Conservation (phyloP, 441 rosid genomes). For the Gossypium lobatum region DNA sequence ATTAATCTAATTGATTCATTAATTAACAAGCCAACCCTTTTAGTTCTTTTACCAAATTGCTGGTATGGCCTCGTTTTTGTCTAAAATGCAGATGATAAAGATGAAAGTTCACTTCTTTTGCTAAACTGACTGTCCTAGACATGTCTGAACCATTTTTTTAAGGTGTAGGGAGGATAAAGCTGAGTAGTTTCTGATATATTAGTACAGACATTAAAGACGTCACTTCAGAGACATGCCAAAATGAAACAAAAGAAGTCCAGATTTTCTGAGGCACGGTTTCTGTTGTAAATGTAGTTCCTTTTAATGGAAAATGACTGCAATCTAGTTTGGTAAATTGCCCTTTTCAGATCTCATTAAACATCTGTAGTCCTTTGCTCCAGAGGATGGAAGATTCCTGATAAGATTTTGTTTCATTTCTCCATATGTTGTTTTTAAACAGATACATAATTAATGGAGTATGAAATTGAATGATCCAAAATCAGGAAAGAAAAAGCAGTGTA, state of each 20-base stretch:
- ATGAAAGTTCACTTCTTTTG: not conserved
- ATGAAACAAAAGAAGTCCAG: not conserved
- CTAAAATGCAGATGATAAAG: not conserved
- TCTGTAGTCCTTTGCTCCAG: not conserved
- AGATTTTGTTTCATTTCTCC: not conserved
- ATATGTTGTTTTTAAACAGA: not conserved
- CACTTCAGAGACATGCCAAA: not conserved
- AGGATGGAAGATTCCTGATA: not conserved
- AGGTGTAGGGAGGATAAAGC: not conserved
- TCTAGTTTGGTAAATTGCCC: not conserved
- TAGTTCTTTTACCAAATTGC: not conserved
- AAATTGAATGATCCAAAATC: not conserved
- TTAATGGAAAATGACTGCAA: slow-evolving; percentile 1
- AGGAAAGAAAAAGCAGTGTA: not conserved
- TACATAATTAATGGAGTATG: not conserved
- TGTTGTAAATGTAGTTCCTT: not conserved
- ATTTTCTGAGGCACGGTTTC: not conserved
- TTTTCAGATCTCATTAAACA: not conserved
- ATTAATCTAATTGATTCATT: not conserved
- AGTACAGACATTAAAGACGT: not conserved
- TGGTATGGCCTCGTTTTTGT: not conserved
- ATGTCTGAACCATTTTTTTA: not conserved
- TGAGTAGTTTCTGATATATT: not conserved
- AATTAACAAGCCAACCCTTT: not conserved
- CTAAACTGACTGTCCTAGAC: not conserved